Evolutionary conservation across 2,329 filamentous ascomycete genomes (phyloP), one percentile per base, ranked within the genome.

Genomic region (Hymenoscyphus albidus): DNA sequence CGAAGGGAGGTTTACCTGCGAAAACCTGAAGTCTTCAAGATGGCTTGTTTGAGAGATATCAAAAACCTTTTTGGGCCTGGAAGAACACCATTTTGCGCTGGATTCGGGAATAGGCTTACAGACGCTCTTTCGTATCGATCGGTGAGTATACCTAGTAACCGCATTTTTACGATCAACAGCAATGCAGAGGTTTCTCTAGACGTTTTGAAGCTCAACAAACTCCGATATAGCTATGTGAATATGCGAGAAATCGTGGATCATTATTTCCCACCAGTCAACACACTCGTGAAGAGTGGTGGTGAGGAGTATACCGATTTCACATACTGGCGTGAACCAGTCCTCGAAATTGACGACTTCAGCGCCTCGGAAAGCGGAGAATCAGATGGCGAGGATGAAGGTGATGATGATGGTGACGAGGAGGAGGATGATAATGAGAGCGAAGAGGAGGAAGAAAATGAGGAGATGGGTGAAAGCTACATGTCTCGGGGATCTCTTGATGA

Each of bases 1-100:
- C 85, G 95, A 64, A 88, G 95, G 58, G 95, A 99, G 76, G 87
- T 99, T 5, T 99, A 99, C 75, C 83, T 99, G 32, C 87, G 95
- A 62, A 98, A 99, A 76, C 96, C 95, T 0, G 93, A 99, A 75
- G 92, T 99, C 7, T 99, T 99, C 85, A 99, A 99, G 79, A 99
- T 99, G 96, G 93, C 95, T 1, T 99, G 95, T 68, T 80, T 99
- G 22, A 88, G 95, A 51, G 95, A 99, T 76, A 98, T 99, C 71
- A 88, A 93, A 74, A 91, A 89, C 65, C 83, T 99, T 0, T 99
- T 97, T 74, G 88, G 87, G 2, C 82, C 86, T 0, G 87, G 90
- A 32, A 82, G 86, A 54, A 92, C 88, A 18, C 94, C 95, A 0
- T 99, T 99, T 74, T 98, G 97, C 73, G 96, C 96, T 12, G 95